These are phyloP conservation scores for Pichia sp. DNA, from an alignment of 1,139 yeast species.

Conservation along the genomic window DNA sequence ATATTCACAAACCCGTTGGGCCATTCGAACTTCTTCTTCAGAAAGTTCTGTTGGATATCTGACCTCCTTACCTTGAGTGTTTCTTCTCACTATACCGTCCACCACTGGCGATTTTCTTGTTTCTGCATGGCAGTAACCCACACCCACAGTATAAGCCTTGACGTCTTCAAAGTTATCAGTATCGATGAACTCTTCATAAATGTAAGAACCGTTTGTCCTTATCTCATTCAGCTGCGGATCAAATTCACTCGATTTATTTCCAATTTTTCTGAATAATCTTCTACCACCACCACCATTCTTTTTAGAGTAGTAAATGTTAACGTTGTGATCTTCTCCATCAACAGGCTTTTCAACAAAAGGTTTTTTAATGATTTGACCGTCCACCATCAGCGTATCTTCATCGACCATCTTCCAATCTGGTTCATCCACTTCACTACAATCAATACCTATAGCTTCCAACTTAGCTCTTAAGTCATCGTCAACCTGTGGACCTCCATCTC, in stretches of 20 bases:
- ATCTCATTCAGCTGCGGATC: slow-evolving; percentile 75
- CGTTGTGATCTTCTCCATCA: slow-evolving; percentile 98
- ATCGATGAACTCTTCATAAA: slow-evolving; percentile 94
- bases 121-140: slow-evolving; percentile 90
- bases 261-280: slow-evolving; percentile 87
- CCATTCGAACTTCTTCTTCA: slow-evolving; percentile 73
- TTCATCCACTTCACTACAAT: slow-evolving; percentile 49
- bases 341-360: slow-evolving; percentile 99
- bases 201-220: slow-evolving; percentile 84
- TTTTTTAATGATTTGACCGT: slow-evolving; percentile 69
- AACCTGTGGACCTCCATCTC: slow-evolving; percentile 95
- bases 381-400: slow-evolving; percentile 75
- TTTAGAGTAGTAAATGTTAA: slow-evolving; percentile 83
- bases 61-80: slow-evolving; percentile 96
- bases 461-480: slow-evolving; percentile 58
- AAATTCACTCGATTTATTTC: slow-evolving; percentile 94
- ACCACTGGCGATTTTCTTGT: slow-evolving; percentile 98
- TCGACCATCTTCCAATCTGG: slow-evolving; percentile 88
- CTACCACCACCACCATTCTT: slow-evolving; percentile 97
- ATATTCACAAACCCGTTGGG: slow-evolving; percentile 63
- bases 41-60: slow-evolving; percentile 81
- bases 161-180: slow-evolving; percentile 98
- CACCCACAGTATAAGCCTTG: slow-evolving; percentile 96
- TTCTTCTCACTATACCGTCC: slow-evolving; percentile 95
- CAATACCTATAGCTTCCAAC: slow-evolving; percentile 57